Evolutionary conservation across 2,329 filamentous ascomycete species (phyloP), one percentile per base, ranked within the genome.

Genomic region (Exophiala viscosa): DNA sequence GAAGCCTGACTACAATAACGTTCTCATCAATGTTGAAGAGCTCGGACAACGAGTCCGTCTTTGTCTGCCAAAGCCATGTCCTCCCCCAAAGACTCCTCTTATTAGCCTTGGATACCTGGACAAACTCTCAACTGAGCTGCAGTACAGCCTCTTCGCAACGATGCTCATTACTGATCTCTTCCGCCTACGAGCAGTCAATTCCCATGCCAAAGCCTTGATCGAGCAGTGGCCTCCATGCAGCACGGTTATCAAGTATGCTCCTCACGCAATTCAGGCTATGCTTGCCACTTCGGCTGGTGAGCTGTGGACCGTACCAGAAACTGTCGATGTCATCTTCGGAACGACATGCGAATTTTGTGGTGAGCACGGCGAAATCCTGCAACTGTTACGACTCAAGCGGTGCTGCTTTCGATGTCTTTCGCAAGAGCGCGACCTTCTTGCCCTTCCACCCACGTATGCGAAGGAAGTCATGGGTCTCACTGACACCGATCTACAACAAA

Each of bases 231-330:
- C 31, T 33, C 48, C 48, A 17, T 55, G 46, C 40, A 38, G 39
- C 10, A 41, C 40, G n/a, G 15, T 51, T 39, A 55, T 41, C 32
- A 50, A 18, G 11, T 15, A 55, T 28, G 52, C 43, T 15, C 14
- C 31, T n/a, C 23, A 46, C 35, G 44, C 48, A 13, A 23, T 55
- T 31, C 42, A 44, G 13, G 52, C 52, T 28, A n/a, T 42, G 23
- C 41, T 32, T 44, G 41, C 41, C 41, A 44, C 41, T 32, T 44
- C 80, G 74, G 68, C 52, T 15, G 48, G 44, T 38, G 17, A 28
- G 13, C 15, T 44, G 39, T 55, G 52, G 52, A 55, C 52, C 35
- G 33, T 35, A 9, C 31, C 43, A 23, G 48, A 55, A 35, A 5
- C 51, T 20, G 43, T 46, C 31, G 44, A 48, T 10, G 38, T 45